A percentile compares a stretch with the other conserved stretches of the same genome.
These are phyloP conservation scores for Fusarium irregulare DNA, from an alignment of 2,329 filamentous ascomycete genomes.

Conservation along the genomic window DNA sequence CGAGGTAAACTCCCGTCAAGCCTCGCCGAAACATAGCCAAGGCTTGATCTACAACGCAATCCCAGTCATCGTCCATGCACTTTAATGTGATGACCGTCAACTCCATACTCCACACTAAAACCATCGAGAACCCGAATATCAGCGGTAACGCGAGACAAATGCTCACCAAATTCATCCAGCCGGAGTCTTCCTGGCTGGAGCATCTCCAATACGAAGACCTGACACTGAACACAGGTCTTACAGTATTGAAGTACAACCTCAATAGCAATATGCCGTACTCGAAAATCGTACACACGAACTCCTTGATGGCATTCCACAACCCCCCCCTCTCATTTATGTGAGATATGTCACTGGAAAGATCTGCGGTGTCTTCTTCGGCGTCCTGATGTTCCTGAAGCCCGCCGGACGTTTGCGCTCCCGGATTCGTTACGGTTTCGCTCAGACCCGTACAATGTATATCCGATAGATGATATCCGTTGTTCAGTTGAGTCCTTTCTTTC, in stretches of 20 bases:
- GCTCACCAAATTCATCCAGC: constrained; percentile 41
- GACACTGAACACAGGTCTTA: constrained; percentile 55
- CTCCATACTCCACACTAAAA: constrained; percentile 46
- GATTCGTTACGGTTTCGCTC: constrained; percentile 16
- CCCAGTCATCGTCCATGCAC: constrained; percentile 30
- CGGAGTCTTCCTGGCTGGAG: constrained; percentile 38
- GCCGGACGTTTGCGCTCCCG: constrained; percentile 40
- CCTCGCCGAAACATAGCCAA: constrained; percentile 29
- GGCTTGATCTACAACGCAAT: constrained; percentile 27
- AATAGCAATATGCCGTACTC: constrained; percentile 29
- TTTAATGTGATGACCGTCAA: constrained; percentile 34
- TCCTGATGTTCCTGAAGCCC: constrained; percentile 44
- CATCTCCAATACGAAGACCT: constrained; percentile 52
- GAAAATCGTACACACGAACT: constrained; percentile 15
- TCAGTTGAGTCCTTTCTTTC: neutral
- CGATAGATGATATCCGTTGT: neutral
- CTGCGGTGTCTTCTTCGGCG: constrained; percentile 47
- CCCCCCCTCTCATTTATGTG: constrained; percentile 1
- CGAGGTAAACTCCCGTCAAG: constrained; percentile 30
- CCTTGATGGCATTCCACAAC: constrained; percentile 24
- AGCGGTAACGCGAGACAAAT: constrained; percentile 46
- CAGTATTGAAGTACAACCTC: constrained; percentile 51
- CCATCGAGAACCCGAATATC: constrained; percentile 39
- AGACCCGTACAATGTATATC: neutral
- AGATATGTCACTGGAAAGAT: constrained; percentile 43